Conservation (phyloP, 106 monocot species). For the Dendrobium chrysotoxum region DNA sequence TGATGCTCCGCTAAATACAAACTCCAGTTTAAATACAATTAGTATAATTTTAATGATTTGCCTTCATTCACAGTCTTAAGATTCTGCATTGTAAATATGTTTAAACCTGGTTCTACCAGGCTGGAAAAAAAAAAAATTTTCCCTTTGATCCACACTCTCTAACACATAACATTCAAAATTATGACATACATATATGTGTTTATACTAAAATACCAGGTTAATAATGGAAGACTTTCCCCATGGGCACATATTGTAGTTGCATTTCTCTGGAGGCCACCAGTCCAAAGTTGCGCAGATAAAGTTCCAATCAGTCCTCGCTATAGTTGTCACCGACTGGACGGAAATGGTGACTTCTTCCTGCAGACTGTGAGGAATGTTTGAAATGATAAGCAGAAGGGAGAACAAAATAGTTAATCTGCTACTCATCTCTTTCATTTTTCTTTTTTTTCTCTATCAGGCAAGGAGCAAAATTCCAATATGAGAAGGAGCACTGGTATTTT, state of each 20-base stretch:
- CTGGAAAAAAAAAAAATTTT: no score
- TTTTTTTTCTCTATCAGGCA: not conserved
- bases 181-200: not conserved
- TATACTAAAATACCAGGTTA: conserved; percentile 29
- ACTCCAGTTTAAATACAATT: no score
- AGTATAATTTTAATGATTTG: no score
- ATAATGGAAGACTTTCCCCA: conserved; percentile 35
- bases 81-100: no score
- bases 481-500: no score
- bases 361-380: not conserved
- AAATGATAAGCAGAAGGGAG: not conserved
- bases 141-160: no score
- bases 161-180: no score
- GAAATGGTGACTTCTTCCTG: conserved; percentile 14
- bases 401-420: not conserved
- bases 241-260: conserved; percentile 32
- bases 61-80: no score
- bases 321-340: not conserved
- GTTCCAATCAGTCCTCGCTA: conserved; percentile 22
- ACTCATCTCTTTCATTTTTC: not conserved
- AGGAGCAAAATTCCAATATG: no score
- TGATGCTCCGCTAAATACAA: no score
- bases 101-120: no score
- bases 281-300: conserved; percentile 42
- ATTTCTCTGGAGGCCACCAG: conserved; percentile 52